A percentile compares a stretch with the other conserved stretches of the same genome.
Evolutionary conservation across 306 rosid species (phyloP).

Genomic region (Fagus sylvatica): DNA sequence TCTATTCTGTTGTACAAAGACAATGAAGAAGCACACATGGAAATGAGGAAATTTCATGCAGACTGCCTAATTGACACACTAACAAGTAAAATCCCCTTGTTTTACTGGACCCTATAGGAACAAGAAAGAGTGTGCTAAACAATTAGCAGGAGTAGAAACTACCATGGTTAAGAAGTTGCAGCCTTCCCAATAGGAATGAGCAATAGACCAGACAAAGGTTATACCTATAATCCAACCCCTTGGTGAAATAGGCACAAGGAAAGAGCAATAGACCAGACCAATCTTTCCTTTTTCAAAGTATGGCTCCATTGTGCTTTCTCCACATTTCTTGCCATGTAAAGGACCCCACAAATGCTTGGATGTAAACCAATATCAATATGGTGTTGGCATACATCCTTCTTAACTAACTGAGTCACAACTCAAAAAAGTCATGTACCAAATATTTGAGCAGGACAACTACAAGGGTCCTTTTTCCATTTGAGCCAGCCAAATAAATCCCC

Average conservation of each 20-base stretch:
- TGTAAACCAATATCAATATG: not conserved
- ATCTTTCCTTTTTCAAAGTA: not conserved
- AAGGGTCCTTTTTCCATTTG: not conserved
- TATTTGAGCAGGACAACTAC: not conserved
- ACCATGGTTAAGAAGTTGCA: too few relatives aligned
- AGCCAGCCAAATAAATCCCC: not conserved
- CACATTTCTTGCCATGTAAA: not conserved
- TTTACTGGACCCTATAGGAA: too few relatives aligned
- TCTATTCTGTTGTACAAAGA: not conserved
- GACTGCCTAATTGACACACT: too few relatives aligned
- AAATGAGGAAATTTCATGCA: not conserved
- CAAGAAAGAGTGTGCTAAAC: too few relatives aligned
- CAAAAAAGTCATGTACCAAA: not conserved
- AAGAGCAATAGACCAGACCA: too few relatives aligned
- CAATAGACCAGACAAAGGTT: too few relatives aligned
- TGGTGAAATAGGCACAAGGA: too few relatives aligned
- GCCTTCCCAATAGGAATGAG: too few relatives aligned
- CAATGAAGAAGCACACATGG: not conserved
- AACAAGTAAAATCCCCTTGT: too few relatives aligned
- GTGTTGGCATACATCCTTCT: not conserved
- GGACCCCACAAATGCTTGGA: not conserved
- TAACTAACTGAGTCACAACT: not conserved
- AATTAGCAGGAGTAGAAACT: too few relatives aligned
- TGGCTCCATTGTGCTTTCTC: not conserved
- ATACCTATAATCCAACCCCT: too few relatives aligned